phyloP scores from a whole-genome alignment of 208 protist genomes.

The Naegleria fowleri region DNA sequence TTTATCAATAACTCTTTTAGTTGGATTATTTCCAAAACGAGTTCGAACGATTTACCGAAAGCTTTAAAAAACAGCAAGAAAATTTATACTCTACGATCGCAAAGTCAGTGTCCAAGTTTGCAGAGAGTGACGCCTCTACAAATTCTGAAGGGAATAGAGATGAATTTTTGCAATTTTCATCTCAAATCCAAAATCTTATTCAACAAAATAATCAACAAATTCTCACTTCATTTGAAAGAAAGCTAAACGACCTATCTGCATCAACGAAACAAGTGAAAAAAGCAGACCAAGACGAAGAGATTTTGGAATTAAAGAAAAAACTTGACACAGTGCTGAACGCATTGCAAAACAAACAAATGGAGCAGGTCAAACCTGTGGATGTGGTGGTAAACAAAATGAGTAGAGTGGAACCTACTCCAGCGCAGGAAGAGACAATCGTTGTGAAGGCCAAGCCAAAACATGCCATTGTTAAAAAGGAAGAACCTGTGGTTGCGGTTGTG shows the following conservation, averaged over 20 bases:
- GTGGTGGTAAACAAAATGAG: not conserved
- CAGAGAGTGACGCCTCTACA: not conserved
- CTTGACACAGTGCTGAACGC: not conserved
- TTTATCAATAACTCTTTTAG: no score
- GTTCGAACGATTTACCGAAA: not conserved
- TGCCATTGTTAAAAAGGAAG: not conserved
- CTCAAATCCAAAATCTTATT: not conserved
- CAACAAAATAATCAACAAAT: not conserved
- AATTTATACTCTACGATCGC: not conserved
- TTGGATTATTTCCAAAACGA: not conserved
- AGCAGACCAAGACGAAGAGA: not conserved
- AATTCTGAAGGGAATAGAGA: not conserved
- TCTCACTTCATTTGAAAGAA: not conserved
- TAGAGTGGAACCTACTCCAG: not conserved
- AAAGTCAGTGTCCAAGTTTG: not conserved
- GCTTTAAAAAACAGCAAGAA: not conserved
- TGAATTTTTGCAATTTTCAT: not conserved
- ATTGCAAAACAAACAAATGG: not conserved
- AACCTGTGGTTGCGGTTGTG: not conserved
- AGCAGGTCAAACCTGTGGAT: not conserved
- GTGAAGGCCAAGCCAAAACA: not conserved
- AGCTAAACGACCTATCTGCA: not conserved
- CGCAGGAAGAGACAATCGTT: not conserved
- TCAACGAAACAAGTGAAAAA: not conserved
- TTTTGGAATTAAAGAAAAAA: not conserved